Percentiles rank a stretch among this genome's conserved stretches.
Evolutionary conservation across 805 yeast genomes (phyloP).

Genomic region (Candida nanaspora): DNA sequence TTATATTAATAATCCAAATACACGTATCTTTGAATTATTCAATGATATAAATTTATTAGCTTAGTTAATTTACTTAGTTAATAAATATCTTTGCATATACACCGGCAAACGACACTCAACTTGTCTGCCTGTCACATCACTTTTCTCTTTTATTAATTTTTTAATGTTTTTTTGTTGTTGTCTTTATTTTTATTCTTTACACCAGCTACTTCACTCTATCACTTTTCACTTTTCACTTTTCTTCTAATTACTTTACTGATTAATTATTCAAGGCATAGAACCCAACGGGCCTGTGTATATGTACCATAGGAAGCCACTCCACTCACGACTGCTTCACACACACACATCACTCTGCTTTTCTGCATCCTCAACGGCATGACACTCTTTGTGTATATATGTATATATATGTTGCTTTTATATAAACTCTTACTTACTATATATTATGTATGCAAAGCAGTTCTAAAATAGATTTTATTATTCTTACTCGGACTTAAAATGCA

Average conservation of each 20-base stretch:
- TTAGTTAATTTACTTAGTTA: neutral
- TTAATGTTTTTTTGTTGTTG: too few species aligned
- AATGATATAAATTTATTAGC: conserved; percentile 18
- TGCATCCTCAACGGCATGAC: conserved; percentile 2
- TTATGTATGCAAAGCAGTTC: too few species aligned
- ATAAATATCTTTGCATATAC: neutral
- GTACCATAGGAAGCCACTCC: neutral
- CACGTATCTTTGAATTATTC: conserved; percentile 50
- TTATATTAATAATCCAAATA: conserved; percentile 42
- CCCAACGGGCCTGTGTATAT: conserved; percentile 2
- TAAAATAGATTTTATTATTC: too few species aligned
- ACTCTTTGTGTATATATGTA: neutral
- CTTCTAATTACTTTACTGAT: neutral
- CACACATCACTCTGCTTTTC: neutral
- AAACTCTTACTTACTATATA: too few species aligned
- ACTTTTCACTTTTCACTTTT: neutral
- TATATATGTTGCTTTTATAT: too few species aligned
- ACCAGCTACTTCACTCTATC: neutral
- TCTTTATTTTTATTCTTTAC: too few species aligned
- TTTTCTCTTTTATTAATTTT: too few species aligned
- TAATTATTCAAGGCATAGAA: too few species aligned
- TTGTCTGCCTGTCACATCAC: neutral
- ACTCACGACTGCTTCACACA: neutral
- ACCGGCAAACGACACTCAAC: conserved; percentile 2
- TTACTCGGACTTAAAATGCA: too few species aligned